phyloP scores from a whole-genome alignment of 495 filamentous ascomycete species.

The Hyaloscypha variabilis region DNA sequence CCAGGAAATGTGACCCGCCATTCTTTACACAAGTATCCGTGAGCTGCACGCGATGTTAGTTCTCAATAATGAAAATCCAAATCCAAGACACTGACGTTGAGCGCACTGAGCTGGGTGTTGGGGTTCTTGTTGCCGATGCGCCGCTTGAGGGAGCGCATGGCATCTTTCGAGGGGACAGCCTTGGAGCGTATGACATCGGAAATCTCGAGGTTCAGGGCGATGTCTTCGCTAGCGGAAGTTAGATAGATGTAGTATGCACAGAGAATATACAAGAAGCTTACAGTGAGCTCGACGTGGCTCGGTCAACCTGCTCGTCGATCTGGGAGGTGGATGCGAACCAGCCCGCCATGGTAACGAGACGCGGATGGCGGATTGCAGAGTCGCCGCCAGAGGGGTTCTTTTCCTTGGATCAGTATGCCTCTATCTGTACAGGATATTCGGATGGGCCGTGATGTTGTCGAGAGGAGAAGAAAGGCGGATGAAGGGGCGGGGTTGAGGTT shows the following conservation, averaged over 20 bases:
- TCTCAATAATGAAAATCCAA: neutral
- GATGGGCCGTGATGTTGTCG: neutral
- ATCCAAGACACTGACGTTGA: constrained; percentile 63
- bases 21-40: constrained; percentile 99
- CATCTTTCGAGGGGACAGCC: constrained; percentile 93
- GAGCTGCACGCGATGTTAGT: constrained; percentile 42
- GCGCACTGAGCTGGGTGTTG: constrained; percentile 88
- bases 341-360: constrained; percentile 69
- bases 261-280: too few species aligned
- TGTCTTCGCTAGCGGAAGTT: constrained; percentile 74
- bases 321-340: constrained; percentile 90
- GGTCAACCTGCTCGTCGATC: constrained; percentile 95
- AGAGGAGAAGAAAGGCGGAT: neutral
- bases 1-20: constrained; percentile 92
- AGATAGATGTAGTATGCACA: too few species aligned
- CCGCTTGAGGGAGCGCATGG: constrained; percentile 92
- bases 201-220: constrained; percentile 94
- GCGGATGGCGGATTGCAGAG: constrained; percentile 1
- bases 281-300: constrained; percentile 83
- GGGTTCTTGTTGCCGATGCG: constrained; percentile 96
- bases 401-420: neutral
- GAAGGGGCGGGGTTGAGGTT: neutral
- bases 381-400: neutral
- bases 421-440: neutral
- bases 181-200: constrained; percentile 96